Conservation (phyloP, 176 grass and related monocot genomes). For the Themeda triandra region DNA sequence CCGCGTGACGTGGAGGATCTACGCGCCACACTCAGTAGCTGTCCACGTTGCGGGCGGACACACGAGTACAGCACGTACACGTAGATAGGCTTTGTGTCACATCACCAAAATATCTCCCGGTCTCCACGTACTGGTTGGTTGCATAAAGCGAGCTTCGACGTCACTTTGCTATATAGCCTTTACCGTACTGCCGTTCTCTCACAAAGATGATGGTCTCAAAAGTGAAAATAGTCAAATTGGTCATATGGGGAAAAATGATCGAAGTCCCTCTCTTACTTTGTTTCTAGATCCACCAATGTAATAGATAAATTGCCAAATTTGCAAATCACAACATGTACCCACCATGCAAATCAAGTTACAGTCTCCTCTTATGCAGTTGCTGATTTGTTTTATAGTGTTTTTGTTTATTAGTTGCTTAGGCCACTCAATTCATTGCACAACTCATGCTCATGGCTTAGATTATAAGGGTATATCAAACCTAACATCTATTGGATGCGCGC, state of each 20-base stretch:
- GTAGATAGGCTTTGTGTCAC: neutral
- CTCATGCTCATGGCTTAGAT: too few relatives aligned
- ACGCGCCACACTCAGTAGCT: neutral
- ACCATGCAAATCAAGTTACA: too few relatives aligned
- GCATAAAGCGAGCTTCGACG: neutral
- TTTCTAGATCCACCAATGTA: too few relatives aligned
- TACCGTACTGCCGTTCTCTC: neutral
- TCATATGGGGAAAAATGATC: neutral
- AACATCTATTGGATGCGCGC: too few relatives aligned
- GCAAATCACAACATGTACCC: too few relatives aligned
- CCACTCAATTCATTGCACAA: too few relatives aligned
- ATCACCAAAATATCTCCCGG: neutral
- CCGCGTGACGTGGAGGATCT: neutral
- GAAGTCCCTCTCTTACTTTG: neutral
- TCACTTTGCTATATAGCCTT: neutral
- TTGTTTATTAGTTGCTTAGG: too few relatives aligned
- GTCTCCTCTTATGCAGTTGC: too few relatives aligned
- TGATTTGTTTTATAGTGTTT: too few relatives aligned
- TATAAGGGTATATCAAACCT: too few relatives aligned
- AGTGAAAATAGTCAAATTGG: neutral
- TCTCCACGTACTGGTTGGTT: neutral
- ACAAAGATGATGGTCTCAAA: neutral
- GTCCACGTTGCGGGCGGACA: neutral
- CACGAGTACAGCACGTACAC: too few relatives aligned
- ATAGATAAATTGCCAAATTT: too few relatives aligned